These are phyloP conservation scores for Alectoria sarmentosa DNA, from an alignment of 495 filamentous ascomycete genomes.

Conservation along the genomic window DNA sequence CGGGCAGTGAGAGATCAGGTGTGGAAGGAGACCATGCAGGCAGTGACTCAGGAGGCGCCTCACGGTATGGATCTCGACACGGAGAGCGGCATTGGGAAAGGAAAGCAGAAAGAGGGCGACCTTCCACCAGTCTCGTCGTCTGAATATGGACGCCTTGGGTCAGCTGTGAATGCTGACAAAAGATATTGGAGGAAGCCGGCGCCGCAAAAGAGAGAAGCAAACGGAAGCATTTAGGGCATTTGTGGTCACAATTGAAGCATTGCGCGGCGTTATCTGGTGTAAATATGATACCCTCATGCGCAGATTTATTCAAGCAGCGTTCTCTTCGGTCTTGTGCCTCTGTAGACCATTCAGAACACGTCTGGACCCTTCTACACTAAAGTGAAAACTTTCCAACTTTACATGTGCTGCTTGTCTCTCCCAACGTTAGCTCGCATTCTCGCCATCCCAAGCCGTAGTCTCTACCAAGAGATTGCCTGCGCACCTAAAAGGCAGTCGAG, in stretches of 20 bases:
- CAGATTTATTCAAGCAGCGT: not conserved
- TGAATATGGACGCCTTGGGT: conserved; percentile 19
- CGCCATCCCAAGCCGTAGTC: conserved; percentile 68
- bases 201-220: conserved; percentile 1
- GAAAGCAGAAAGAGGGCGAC: conserved; percentile 5
- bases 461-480: conserved; percentile 69
- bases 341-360: not conserved
- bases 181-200: conserved; percentile 25
- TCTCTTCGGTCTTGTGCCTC: not conserved
- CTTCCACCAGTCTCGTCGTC: not conserved
- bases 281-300: conserved; percentile 24
- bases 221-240: conserved; percentile 1
- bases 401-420: not conserved
- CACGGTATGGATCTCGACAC: conserved; percentile 15
- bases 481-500: conserved; percentile 49
- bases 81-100: conserved; percentile 27
- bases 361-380: not conserved
- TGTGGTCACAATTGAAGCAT: conserved; percentile 5
- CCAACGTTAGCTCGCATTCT: not conserved
- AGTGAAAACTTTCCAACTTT: not conserved
- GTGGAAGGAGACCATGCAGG: conserved; percentile 25
- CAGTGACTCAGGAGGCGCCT: conserved; percentile 5
- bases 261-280: conserved; percentile 17
- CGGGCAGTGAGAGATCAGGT: conserved; percentile 19
- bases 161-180: conserved; percentile 26